phyloP scores from a whole-genome alignment of 140 eudicot genomes.

The Anethum foeniculum region DNA sequence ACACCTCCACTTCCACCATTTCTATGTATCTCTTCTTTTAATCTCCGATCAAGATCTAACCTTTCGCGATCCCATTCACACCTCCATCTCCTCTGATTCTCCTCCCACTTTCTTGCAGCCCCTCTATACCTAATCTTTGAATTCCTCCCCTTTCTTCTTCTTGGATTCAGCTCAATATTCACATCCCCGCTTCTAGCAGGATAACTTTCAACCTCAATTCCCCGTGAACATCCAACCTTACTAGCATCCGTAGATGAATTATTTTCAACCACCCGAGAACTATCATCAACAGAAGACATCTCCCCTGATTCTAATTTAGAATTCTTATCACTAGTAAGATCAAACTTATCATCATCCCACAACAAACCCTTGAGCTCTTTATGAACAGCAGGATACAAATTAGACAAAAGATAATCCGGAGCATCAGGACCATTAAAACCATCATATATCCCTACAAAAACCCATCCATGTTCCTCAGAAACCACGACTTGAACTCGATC shows the following conservation, averaged over 20 bases:
- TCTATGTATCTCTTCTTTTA: constrained; percentile 55
- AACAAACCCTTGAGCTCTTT: constrained; percentile 81
- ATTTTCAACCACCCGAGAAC: constrained; percentile 1
- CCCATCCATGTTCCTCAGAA: constrained; percentile 99
- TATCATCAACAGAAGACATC: background rate
- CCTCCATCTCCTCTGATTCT: constrained; percentile 89
- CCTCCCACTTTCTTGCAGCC: constrained; percentile 75
- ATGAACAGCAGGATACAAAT: constrained; percentile 73
- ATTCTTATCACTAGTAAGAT: constrained; percentile 20
- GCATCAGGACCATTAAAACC: constrained; percentile 99
- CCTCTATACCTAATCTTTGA: constrained; percentile 34
- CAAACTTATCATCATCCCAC: constrained; percentile 83
- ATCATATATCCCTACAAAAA: constrained; percentile 94
- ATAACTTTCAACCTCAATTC: constrained; percentile 45
- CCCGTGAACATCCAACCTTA: constrained; percentile 23
- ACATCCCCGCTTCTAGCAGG: constrained; percentile 27
- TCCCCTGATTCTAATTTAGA: constrained; percentile 12
- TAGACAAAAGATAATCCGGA: constrained; percentile 77
- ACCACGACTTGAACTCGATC: constrained; percentile 98
- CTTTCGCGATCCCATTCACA: constrained; percentile 81
- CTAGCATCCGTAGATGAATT: constrained; percentile 18
- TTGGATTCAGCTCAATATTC: constrained; percentile 22
- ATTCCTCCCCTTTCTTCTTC: constrained; percentile 36
- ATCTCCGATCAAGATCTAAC: constrained; percentile 75
- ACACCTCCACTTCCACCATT: constrained; percentile 32